Percentiles rank a stretch among this genome's conserved stretches.
Evolutionary conservation across 1,284 basidiomycete genomes (phyloP).

Genomic region (Ceratobasidium sp.): DNA sequence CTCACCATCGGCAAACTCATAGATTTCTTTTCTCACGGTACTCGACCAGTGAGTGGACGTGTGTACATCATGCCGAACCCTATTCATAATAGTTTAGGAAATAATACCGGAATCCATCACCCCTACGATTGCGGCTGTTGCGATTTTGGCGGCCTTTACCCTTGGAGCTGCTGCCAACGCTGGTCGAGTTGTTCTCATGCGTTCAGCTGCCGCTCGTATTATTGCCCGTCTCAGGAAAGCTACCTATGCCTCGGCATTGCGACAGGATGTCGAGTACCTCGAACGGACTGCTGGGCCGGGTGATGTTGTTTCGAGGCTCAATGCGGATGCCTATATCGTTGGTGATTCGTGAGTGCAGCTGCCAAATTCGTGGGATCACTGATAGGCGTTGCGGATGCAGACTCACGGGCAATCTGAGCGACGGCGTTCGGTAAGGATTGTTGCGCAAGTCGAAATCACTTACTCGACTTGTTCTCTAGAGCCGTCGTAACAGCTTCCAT

Average conservation of each 20-base stretch:
- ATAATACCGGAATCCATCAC: slow-evolving; percentile 80
- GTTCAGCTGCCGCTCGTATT: slow-evolving; percentile 87
- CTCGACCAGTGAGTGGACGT: slow-evolving; percentile 69
- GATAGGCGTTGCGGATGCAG: slow-evolving; percentile 59
- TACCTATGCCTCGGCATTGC: slow-evolving; percentile 84
- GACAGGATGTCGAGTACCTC: slow-evolving; percentile 93
- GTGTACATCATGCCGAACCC: slow-evolving; percentile 1
- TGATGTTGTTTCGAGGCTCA: slow-evolving; percentile 92
- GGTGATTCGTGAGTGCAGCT: slow-evolving; percentile 81
- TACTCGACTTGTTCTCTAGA: slow-evolving; percentile 51
- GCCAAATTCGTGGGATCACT: slow-evolving; percentile 49
- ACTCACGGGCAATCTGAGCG: slow-evolving; percentile 91
- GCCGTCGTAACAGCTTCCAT: slow-evolving; percentile 90
- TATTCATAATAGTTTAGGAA: slow-evolving; percentile 55
- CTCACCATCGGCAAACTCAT: slow-evolving; percentile 92
- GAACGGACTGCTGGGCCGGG: slow-evolving; percentile 85
- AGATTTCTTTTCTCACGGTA: slow-evolving; percentile 82
- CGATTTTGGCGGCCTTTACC: slow-evolving; percentile 86
- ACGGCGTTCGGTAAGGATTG: slow-evolving; percentile 75
- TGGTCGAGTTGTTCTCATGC: slow-evolving; percentile 89
- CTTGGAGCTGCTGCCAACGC: slow-evolving; percentile 91
- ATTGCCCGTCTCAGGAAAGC: slow-evolving; percentile 88
- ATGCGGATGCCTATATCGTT: slow-evolving; percentile 93
- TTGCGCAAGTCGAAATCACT: neutral
- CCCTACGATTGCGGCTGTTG: slow-evolving; percentile 82